Percentiles rank a stretch among this genome's conserved stretches.
Conservation (phyloP, 169 alveolate species). For the Amoebophrya sp. region DNA sequence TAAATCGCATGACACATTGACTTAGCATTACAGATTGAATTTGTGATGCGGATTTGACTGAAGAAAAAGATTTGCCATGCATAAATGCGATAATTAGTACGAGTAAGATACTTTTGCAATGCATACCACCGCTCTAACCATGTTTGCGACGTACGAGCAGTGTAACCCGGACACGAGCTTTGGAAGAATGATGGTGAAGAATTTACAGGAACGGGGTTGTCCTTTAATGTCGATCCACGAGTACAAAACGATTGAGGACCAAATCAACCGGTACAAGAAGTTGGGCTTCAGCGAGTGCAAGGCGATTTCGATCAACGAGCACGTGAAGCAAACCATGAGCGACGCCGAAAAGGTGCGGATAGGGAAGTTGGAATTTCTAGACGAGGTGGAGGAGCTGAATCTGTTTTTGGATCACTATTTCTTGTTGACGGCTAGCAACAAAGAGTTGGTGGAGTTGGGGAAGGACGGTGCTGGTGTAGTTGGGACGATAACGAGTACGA, state of each 20-base stretch:
- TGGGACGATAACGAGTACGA: no score
- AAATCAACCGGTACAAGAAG: neutral
- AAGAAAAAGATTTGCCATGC: no score
- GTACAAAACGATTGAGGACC: neutral
- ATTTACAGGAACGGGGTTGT: neutral
- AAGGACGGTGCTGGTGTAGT: no score
- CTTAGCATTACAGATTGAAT: no score
- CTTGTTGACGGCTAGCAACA: neutral
- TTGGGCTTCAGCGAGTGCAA: neutral
- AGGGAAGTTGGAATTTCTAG: neutral
- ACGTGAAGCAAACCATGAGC: neutral
- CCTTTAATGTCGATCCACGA: neutral
- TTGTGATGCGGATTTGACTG: no score
- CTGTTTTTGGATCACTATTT: neutral
- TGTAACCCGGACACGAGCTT: neutral
- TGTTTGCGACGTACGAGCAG: slow-evolving; percentile 1
- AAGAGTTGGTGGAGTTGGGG: no score
- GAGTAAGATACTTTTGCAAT: no score
- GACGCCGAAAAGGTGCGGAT: neutral
- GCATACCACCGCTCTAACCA: no score
- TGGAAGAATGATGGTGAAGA: neutral
- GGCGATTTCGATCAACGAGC: neutral
- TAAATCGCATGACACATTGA: no score
- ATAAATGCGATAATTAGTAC: no score
- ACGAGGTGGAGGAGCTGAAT: neutral